Evolutionary conservation across 768 basidiomycete species (phyloP), one percentile per base, ranked within the genome.

Genomic region (Kwoniella sp.): DNA sequence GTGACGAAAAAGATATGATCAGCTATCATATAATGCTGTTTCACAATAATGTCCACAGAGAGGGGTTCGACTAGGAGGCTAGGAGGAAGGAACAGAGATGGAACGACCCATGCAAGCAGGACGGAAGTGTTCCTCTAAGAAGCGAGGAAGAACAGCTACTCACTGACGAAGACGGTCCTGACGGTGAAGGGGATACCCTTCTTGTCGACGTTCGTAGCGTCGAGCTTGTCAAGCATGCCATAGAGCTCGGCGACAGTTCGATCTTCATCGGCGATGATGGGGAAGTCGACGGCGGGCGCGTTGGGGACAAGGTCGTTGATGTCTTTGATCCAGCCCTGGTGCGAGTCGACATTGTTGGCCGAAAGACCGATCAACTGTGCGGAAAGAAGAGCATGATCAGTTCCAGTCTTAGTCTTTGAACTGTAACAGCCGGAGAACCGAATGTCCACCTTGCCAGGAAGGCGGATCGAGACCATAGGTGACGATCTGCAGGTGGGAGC

Each of bases 221-320:
- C 96, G 82, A 93, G 91, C 78, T 90, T 86, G 81, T 98, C 96
- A 63, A 98, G 85, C 95, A 97, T 97, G 79, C 96, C 94, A 77
- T 96, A 95, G 62, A 92, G 82, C 13, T 74, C 74, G 11, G 92
- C 89, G 53, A 97, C 86, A 77, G 86, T 89, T 81, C 95, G 86
- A 77, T 93, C 89, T 25, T 86, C 85, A 79, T 99, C 96, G 55
- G 92, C 96, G 73, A 99, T 98, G 82, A 99, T 98, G 61, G 96
- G 96, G 86, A 92, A 98, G 70, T 88, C 82, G 65, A 97, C 87
- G 60, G 88, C 82, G 38, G 91, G 92, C 20, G 88, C 89, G 2
- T 66, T 34, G 50, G 70, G 68, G 81, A 88, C 70, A 62, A 82
- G 70, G 80, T 82, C 80, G 86, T 88, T 75, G 84, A 84, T 83